phyloP scores from a whole-genome alignment of 371 early-diverging fungal species.

The Globomyces sp. region DNA sequence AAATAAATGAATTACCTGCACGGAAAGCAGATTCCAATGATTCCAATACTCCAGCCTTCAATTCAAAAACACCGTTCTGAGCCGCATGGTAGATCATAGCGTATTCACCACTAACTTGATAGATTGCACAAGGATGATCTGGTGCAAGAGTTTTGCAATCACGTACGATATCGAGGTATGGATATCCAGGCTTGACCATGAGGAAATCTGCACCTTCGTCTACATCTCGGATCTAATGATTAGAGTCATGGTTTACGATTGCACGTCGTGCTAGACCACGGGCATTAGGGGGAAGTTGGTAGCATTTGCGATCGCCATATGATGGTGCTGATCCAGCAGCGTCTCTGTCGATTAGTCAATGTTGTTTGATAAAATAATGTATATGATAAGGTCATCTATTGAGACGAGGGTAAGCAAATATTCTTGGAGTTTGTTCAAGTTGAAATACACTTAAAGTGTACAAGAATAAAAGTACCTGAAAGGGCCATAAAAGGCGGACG shows the following conservation, averaged over 20 bases:
- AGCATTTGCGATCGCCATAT: constrained; percentile 90
- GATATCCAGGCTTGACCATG: constrained; percentile 73
- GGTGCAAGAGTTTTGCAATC: constrained; percentile 77
- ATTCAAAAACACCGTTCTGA: constrained; percentile 80
- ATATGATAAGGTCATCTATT: constrained; percentile 15
- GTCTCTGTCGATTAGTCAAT: constrained; percentile 52
- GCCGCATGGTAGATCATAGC: constrained; percentile 92
- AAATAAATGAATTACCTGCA: constrained; percentile 60
- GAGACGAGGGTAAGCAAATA: neutral
- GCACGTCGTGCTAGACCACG: constrained; percentile 90
- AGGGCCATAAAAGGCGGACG: constrained; percentile 93
- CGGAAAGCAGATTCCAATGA: constrained; percentile 77
- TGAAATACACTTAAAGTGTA: neutral
- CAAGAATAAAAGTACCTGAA: constrained; percentile 66
- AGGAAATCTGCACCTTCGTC: constrained; percentile 94
- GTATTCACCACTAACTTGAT: constrained; percentile 90
- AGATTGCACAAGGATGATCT: constrained; percentile 52
- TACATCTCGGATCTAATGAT: constrained; percentile 68
- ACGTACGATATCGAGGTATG: constrained; percentile 92
- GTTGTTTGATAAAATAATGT: constrained; percentile 3
- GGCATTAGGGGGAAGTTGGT: constrained; percentile 89
- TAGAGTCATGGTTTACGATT: constrained; percentile 40
- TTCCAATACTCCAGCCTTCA: constrained; percentile 83
- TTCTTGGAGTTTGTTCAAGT: constrained; percentile 5
- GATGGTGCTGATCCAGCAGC: constrained; percentile 90